Base-by-base conservation (phyloP, 2,329 filamentous ascomycete genomes). In the Pestalotiopsis sp. region DNA sequence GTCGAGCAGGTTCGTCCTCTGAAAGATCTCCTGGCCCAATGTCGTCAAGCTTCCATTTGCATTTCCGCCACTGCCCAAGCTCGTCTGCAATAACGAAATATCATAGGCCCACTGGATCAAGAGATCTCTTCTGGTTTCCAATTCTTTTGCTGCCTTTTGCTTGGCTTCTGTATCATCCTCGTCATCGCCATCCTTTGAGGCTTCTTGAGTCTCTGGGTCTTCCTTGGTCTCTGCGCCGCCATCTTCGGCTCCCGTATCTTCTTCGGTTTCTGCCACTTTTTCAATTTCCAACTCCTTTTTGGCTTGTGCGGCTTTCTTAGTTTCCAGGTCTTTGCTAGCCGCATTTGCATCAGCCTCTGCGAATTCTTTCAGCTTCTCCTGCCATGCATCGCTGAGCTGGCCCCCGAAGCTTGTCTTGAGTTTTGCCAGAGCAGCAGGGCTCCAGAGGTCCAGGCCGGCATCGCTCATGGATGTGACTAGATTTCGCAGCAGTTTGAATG, bases 401-500 rank as follows among this genome's bases (percentile, higher is more conserved):
- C 80, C 78, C 5, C 82, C 78, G 5, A 94, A 75, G 60, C 83
- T 78, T n/a, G 75, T 76, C 80, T 94, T 96, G 71, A 97, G 75
- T 0, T 83, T 82, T 0, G 74, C 74, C 1, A 95, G 87, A 0
- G 93, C 92, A 2, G 85, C 83, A 2, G 89, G 86, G 66, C 91
- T 94, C 95, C 95, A 98, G 2, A 98, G 79, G 77, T 98, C 95
- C 60, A 88, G 83, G 0, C 95, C 95, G 3, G 87, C 83, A 13
- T 85, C 83, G 3, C 87, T 87, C 93, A 98, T 97, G 4, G 86
- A 83, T 61, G 83, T 81, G 4, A 89, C 87, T 36, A 97, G 76
- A 59, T 84, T 84, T 27, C 89, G 88, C 63, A 98, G 76, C 67
- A 97, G 90, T 69, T 86, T 88, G 76, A 97, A 97, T 0, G 90